These are phyloP conservation scores for Meyerozyma smithsonii DNA, from an alignment of 1,139 yeast species.

Conservation along the genomic window DNA sequence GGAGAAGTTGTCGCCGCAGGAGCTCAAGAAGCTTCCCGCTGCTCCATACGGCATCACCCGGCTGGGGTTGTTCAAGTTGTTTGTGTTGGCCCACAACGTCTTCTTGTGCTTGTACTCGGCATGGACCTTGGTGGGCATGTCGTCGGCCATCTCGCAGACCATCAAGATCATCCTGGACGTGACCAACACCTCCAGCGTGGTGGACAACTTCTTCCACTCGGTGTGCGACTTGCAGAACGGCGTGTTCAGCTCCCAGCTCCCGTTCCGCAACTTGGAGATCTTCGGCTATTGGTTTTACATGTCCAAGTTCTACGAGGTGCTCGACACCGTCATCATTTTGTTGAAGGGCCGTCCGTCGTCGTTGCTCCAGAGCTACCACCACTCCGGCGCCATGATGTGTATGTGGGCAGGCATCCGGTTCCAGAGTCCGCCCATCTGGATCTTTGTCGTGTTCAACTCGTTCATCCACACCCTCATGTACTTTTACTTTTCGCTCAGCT, in stretches of 20 bases:
- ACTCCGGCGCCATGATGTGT: conserved; percentile 78
- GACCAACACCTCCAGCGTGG: conserved; percentile 13
- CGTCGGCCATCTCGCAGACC: conserved; percentile 41
- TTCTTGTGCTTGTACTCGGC: conserved; percentile 62
- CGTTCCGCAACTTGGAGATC: conserved; percentile 46
- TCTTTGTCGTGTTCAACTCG: conserved; percentile 74
- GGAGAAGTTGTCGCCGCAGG: conserved; percentile 12
- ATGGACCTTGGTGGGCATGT: conserved; percentile 73
- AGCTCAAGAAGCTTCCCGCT: conserved; percentile 41
- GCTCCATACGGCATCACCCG: conserved; percentile 53
- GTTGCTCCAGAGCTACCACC: conserved; percentile 70
- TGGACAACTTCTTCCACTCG: conserved; percentile 49
- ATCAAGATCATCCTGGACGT: conserved; percentile 25
- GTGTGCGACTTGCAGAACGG: conserved; percentile 62
- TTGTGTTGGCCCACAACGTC: conserved; percentile 60
- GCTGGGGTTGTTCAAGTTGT: conserved; percentile 42
- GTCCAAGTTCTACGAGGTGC: conserved; percentile 68
- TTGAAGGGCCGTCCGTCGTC: conserved; percentile 69
- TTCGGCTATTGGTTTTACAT: conserved; percentile 68
- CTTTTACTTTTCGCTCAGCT: conserved; percentile 62
- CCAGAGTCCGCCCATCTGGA: conserved; percentile 77
- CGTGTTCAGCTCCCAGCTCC: conserved; percentile 39
- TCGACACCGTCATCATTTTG: conserved; percentile 65
- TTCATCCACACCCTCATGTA: conserved; percentile 77
- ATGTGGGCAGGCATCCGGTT: conserved; percentile 80